Base-by-base conservation (phyloP, 2,329 filamentous ascomycete genomes). In the Trichoderma atrobrunneum region DNA sequence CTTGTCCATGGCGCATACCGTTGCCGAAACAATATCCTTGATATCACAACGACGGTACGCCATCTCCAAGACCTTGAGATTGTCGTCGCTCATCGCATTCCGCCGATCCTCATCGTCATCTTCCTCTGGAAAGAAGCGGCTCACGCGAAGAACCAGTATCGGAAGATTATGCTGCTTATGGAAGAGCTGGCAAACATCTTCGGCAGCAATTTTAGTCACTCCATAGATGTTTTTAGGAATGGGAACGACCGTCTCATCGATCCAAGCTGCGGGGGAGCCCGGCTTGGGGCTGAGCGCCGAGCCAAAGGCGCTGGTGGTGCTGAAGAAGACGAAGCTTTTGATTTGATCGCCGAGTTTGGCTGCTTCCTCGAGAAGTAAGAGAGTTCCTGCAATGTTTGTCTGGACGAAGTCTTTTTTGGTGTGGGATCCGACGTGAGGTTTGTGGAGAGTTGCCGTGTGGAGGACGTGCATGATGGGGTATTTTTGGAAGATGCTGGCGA, bases 211-310 rank as follows among this genome's bases (percentile, higher is more conserved):
- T 64, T 87, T 87, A 21, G 85, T 87, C 4, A 81, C 80, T 69
- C 85, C 85, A 74, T 86, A 86, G 59, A 86, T 84, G 76, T 86
- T 86, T 72, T 86, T 86, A 2, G 84, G 83, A 24, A 79, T 74
- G 0, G 84, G 82, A 0, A 78, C 77, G 8, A 85, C 81, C 0
- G 73, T 48, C 74, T 86, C 84, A 74, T 82, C 78, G 73, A 86
- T 85, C 84, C 84, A 85, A 1, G 79, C 82, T 0, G 84, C 84
- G 1, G 84, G 82, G 0, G 72, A 64, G 1, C 82, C 82, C 0
- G 77, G 78, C 2, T 72, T 64, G 0, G 83, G 82, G 65, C 79
- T 80, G 8, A 85, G 76, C 0, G 84, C 83, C 0, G 75, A 72
- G 28, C 84, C 84, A 30, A 85, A 85, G 0, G 82, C 75, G n/a